Base-by-base conservation (phyloP, 768 basidiomycete species). In the Amanita pseudoporphyria region DNA sequence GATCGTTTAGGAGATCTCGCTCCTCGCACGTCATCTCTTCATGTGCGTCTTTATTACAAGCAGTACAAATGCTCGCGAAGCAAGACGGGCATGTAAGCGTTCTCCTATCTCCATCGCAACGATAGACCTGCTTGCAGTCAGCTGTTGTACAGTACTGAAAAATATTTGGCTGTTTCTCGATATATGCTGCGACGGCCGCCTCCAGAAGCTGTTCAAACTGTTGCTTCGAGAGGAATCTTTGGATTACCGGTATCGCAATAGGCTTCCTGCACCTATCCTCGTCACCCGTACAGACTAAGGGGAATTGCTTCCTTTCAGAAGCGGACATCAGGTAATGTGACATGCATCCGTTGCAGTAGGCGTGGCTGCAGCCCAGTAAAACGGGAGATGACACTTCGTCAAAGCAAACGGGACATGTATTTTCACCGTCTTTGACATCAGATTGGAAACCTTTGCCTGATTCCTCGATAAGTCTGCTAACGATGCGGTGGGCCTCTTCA, bases 141-240 rank as follows among this genome's bases (percentile, higher is more conserved):
- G 79, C 73, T 1, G 76, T 77, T 3, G 74, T 74, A 61, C 79
- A 81, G 51, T 73, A 71, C 45, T 67, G 64, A 54, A 74, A 77
- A 44, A 75, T 71, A 4, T 62, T 54, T 0, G 77, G 66, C 26
- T 68, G 69, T 22, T 68, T 57, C 46, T 73, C 70, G 38, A 77
- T 62, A 53, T 80, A 65, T 1, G 64, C 57, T 49, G 67, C 63
- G 52, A 74, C 78, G 0, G 77, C 68, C 0, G 71, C 67, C 26
- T 71, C 65, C 9, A 68, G 58, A 32, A 81, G 59, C 0, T 64
- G 58, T n/a, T 65, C 60, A 53, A 77, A 74, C 9, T 76, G 69
- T 0, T 58, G 54, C 0, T 70, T 58, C 0, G 70, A 53, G 7
- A 80, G 64, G 5, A 76, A 55, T 24, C 60, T 60, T 32, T 64